A percentile compares a stretch with the other conserved stretches of the same genome.
Conservation (phyloP, 345 rosid genomes). For the Rhodomyrtus tomentosa region DNA sequence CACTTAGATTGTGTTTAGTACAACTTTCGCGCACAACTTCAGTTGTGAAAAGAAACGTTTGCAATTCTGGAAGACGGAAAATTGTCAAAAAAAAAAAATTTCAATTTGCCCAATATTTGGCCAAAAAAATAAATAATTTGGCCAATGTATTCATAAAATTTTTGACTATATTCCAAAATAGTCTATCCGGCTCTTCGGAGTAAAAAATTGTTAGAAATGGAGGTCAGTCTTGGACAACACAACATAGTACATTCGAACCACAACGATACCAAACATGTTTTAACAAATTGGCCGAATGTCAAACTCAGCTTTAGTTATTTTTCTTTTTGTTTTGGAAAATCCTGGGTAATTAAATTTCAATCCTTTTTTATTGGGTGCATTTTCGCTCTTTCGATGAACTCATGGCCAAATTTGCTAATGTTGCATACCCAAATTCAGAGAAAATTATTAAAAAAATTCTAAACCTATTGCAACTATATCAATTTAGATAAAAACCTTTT, state of each 20-base stretch:
- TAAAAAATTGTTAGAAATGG: neutral
- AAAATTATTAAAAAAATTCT: too few species aligned
- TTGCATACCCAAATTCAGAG: too few species aligned
- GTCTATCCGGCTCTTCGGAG: fast-evolving
- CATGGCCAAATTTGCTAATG: neutral
- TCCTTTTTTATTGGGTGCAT: neutral
- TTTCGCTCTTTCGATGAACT: neutral
- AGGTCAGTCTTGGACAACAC: neutral
- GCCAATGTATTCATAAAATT: neutral
- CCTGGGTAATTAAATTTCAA: neutral
- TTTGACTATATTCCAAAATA: neutral
- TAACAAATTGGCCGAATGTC: neutral
- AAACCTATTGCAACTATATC: fast-evolving
- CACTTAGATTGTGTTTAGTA: too few species aligned
- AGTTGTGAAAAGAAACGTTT: too few species aligned
- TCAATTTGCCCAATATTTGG: too few species aligned
- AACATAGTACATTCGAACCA: neutral
- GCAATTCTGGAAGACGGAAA: too few species aligned
- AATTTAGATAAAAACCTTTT: too few species aligned
- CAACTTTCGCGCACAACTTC: too few species aligned
- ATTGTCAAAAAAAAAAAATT: too few species aligned
- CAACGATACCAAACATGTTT: neutral
- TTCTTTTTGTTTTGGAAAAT: neutral
- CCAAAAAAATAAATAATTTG: too few species aligned
- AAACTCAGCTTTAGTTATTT: neutral